phyloP scores from a whole-genome alignment of 257 asterid genomes.

The Solanum lignicaule region DNA sequence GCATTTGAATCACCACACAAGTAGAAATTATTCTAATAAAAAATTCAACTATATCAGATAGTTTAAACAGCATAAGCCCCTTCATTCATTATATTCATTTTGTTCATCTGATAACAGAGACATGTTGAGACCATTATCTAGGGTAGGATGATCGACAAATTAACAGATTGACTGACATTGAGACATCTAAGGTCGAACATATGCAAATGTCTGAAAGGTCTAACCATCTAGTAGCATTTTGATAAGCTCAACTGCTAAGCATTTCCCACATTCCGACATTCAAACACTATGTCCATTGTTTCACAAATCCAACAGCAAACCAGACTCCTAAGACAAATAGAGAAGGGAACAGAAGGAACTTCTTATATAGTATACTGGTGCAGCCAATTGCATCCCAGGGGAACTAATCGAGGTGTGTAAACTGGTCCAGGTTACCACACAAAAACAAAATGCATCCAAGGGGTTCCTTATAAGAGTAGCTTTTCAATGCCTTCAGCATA shows the following conservation, averaged over 20 bases:
- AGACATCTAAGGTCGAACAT: neutral
- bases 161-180: too few species aligned
- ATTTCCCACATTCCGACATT: neutral
- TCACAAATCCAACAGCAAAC: neutral
- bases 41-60: neutral
- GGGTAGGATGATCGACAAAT: neutral
- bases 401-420: neutral
- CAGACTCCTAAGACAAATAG: neutral
- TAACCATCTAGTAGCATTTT: neutral
- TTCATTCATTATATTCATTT: neutral
- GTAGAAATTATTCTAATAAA: neutral
- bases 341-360: neutral
- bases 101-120: neutral
- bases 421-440: neutral
- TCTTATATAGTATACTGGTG: neutral
- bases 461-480: neutral
- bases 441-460: neutral
- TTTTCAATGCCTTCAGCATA: neutral
- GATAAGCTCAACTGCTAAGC: neutral
- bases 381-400: neutral
- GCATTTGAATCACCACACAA: neutral
- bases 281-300: neutral
- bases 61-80: neutral
- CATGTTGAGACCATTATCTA: neutral
- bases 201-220: neutral